phyloP scores from a whole-genome alignment of 2,329 filamentous ascomycete species.

The Aschersonia sp. region DNA sequence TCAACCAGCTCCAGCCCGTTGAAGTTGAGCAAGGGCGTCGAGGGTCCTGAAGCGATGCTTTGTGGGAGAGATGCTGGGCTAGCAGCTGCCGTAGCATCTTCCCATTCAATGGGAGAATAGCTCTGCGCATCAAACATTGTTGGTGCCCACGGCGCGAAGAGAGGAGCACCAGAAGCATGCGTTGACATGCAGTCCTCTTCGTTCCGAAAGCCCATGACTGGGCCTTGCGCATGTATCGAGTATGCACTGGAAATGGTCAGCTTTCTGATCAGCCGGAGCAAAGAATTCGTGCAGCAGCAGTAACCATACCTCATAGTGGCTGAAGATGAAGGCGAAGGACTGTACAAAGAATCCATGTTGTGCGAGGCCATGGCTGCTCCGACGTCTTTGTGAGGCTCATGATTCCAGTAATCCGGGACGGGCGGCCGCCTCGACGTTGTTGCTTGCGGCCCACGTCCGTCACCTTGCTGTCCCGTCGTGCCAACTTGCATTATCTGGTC shows the following conservation, averaged over 20 bases:
- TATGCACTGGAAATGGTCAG: not conserved
- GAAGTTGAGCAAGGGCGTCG: not conserved
- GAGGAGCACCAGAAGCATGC: not conserved
- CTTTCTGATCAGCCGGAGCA: not conserved
- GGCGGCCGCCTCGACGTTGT: not conserved
- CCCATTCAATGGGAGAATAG: not conserved
- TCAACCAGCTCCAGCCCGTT: not conserved
- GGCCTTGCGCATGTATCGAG: not conserved
- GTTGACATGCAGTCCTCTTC: conserved; percentile 1
- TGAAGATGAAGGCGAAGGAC: not conserved
- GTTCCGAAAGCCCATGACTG: not conserved
- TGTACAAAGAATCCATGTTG: not conserved
- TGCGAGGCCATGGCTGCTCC: not conserved
- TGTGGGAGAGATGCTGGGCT: not conserved
- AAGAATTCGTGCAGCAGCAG: not conserved
- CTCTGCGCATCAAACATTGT: not conserved
- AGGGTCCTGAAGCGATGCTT: not conserved
- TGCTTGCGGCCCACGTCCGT: not conserved
- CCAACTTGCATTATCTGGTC: not conserved
- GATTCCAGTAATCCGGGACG: conserved; percentile 2
- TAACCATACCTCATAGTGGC: not conserved
- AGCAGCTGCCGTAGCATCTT: not conserved
- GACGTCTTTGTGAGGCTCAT: not conserved
- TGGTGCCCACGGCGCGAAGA: not conserved
- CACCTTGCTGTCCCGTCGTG: not conserved